Conservation (phyloP, 139 green algal species). For the Tetraselmis chui region DNA sequence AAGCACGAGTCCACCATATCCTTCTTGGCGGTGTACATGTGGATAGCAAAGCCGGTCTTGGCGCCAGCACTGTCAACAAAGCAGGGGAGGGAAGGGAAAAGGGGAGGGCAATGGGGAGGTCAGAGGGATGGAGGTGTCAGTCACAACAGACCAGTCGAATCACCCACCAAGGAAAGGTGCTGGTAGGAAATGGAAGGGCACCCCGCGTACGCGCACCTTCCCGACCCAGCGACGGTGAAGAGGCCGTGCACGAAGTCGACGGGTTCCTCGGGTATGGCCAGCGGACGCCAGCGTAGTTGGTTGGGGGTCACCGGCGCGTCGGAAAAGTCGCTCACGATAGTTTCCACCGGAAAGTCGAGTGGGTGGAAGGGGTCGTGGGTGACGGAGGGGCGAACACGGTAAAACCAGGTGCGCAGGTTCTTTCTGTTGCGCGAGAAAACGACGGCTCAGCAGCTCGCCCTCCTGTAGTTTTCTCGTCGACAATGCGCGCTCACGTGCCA, state of each 20-base stretch:
- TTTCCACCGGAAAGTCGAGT: constrained; percentile 52
- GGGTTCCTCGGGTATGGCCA: constrained; percentile 43
- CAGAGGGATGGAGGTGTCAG: too few species aligned
- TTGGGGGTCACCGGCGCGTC: constrained; percentile 71
- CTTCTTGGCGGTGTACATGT: constrained; percentile 69
- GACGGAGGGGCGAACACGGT: constrained; percentile 83
- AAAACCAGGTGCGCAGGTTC: constrained; percentile 81
- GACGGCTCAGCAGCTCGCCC: too few species aligned
- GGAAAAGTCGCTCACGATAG: constrained; percentile 56
- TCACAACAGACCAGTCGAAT: too few species aligned
- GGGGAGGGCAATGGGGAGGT: too few species aligned
- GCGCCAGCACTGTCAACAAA: constrained; percentile 38
- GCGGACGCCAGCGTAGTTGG: constrained; percentile 83
- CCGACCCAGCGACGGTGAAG: constrained; percentile 76
- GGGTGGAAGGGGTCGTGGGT: constrained; percentile 74
- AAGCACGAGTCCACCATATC: constrained; percentile 72
- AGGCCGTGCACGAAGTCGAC: constrained; percentile 81
- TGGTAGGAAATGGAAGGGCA: too few species aligned
- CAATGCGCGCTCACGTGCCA: background rate
- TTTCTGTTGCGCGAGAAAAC: constrained; percentile 34
- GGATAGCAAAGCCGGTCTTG: constrained; percentile 86
- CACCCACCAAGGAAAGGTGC: too few species aligned
- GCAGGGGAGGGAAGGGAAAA: too few species aligned
- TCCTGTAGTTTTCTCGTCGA: background rate
- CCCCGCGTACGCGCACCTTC: constrained; percentile 61